Base-by-base conservation (phyloP, 2,329 filamentous ascomycete species). In the Macroventuria anomochaeta region DNA sequence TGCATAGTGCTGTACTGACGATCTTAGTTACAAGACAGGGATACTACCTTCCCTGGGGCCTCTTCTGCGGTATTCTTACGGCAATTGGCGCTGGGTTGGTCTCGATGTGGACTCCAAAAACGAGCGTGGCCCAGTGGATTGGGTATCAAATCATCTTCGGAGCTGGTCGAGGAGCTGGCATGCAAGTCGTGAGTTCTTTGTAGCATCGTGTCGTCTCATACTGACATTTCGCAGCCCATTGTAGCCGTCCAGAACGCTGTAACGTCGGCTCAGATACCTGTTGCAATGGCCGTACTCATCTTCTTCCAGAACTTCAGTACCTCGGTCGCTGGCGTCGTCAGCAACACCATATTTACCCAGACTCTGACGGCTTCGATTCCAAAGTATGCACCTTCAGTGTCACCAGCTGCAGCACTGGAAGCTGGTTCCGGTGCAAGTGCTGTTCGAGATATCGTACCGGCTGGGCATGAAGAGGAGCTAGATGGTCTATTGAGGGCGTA, bases 21-120 rank as follows among this genome's bases (percentile, higher is more conserved):
- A 5, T 20, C 20, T 5, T 15, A 66, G 64, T 68, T 10, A 55
- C 57, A 1, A 55, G 49, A 7, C 26, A 61, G 11, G 67, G 70
- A 0, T 72, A 65, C 31, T 72, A 72, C 39, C 61, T 69, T 10
- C 70, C 69, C 2, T 71, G 62, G 62, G 60, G 67, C 2, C 21
- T 77, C 1, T 53, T 58, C 0, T 65, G 74, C 3, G 61, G 61
- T 13, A 55, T 62, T 0, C 34, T 77, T 10, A 69, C 72, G 49
- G 60, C 76, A 2, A 70, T 79, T 28, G 77, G 76, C 12, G 69
- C 71, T 7, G 78, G 76, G 3, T 68, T 80, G 1, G 53, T 79
- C 3, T 70, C 75, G 1, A 78, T 75, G 5, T 74, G 77, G 41
- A 65, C 63, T 2, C 62, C 67, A 23, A 52, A 67, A 20, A 75